Percentiles rank a stretch among this genome's conserved stretches.
These are phyloP conservation scores for Fusarium xylarioides DNA, from an alignment of 2,329 filamentous ascomycete species.

Conservation along the genomic window DNA sequence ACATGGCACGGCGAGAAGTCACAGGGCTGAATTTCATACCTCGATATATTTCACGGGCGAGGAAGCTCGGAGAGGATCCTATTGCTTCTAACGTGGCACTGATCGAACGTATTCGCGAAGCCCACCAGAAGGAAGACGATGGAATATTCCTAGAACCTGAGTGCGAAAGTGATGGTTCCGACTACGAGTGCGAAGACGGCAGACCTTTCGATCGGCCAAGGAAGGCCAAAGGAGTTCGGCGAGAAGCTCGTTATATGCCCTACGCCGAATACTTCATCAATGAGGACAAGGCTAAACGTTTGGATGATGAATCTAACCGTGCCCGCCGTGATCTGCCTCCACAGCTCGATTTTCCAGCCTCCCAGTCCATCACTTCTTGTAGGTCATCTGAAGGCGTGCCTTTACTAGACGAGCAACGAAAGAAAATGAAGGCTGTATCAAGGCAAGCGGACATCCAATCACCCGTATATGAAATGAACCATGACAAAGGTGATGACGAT, in stretches of 20 bases:
- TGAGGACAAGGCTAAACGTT: neutral
- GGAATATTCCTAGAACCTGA: neutral
- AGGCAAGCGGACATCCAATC: neutral
- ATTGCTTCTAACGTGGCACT: slow-evolving; percentile 12
- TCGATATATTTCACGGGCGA: slow-evolving; percentile 36
- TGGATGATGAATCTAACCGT: slow-evolving; percentile 17
- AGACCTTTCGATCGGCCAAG: slow-evolving; percentile 29
- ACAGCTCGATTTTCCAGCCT: slow-evolving; percentile 8
- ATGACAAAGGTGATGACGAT: neutral
- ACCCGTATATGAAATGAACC: neutral
- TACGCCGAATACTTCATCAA: neutral
- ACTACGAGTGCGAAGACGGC: slow-evolving; percentile 11
- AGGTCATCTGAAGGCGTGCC: neutral
- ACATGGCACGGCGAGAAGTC: neutral
- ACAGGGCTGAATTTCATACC: neutral
- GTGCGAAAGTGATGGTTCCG: slow-evolving; percentile 21
- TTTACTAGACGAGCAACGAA: neutral
- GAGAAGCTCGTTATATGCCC: neutral
- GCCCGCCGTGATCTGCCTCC: slow-evolving; percentile 10
- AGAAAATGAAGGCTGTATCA: neutral
- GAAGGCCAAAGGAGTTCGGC: neutral
- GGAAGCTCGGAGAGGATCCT: slow-evolving; percentile 38
- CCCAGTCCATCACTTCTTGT: neutral
- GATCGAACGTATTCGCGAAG: neutral
- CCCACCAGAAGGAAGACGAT: neutral